phyloP scores from a whole-genome alignment of 495 filamentous ascomycete species.

The Penicillium diatomitis region DNA sequence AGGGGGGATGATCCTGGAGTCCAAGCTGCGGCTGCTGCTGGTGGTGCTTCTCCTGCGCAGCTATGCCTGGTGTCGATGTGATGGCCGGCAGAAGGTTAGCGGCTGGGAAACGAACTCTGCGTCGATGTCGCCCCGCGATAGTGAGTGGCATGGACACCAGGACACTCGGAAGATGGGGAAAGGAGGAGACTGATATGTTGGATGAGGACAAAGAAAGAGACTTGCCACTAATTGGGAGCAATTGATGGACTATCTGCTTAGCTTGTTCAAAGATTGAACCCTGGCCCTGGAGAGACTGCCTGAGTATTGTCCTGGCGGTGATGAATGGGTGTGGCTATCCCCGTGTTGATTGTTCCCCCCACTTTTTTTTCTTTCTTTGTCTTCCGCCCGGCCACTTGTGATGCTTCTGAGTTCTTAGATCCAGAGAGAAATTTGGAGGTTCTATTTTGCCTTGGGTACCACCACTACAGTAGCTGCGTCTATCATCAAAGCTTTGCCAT shows the following conservation, averaged over 20 bases:
- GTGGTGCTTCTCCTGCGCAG: not conserved
- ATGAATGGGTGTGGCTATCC: not conserved
- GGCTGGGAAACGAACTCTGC: slow-evolving; percentile 32
- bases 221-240: too few relatives aligned
- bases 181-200: too few relatives aligned
- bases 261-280: not conserved
- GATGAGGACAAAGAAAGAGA: too few relatives aligned
- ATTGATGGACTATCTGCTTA: too few relatives aligned
- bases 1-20: not conserved
- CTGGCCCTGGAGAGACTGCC: not conserved
- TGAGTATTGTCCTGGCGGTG: not conserved
- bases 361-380: slow-evolving; percentile 1
- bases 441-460: too few relatives aligned
- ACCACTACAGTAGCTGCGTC: too few relatives aligned
- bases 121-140: slow-evolving; percentile 27
- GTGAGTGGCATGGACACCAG: slow-evolving; percentile 25
- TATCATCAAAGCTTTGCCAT: too few relatives aligned
- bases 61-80: not conserved
- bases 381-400: too few relatives aligned
- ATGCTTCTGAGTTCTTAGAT: too few relatives aligned
- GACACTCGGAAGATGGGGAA: too few relatives aligned
- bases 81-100: slow-evolving; percentile 4
- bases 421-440: too few relatives aligned
- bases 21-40: not conserved
- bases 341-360: slow-evolving; percentile 14